Evolutionary conservation across 2,329 filamentous ascomycete species (phyloP), one percentile per base, ranked within the genome.

Genomic region (Xylaria multiplex): DNA sequence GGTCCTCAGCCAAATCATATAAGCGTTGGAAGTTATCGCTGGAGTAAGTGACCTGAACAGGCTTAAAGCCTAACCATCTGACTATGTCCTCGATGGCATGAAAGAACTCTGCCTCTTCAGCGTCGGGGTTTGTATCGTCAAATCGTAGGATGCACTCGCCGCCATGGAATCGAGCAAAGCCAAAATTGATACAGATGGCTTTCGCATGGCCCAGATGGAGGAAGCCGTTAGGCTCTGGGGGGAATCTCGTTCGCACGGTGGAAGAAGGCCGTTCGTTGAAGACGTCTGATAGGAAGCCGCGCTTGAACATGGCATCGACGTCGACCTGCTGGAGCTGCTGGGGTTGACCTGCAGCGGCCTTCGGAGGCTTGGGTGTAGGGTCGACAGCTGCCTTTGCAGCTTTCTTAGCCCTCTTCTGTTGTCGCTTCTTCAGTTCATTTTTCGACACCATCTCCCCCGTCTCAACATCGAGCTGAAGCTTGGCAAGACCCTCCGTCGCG

Each of bases 171-270:
- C 87, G 88, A 14, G 96, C 95, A 77, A 97, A 98, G 6, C 95
- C 95, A 80, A 98, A 98, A 81, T 98, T 97, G 79, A 98, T 89
- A 0, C 93, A 91, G 78, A 98, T 97, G 24, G 96, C 95, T 82
- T 98, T 98, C 70, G 91, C 92, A 77, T 98, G 96, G 22, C 95
- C 95, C 72, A 98, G 91, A 77, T 97, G 94, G 9, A 97, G 86
- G 77, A 91, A 97, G 61, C 95, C 96, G 78, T 98, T 98, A 54
- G 96, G 96, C 80, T 95, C 92, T 22, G 92, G 92, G 2, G 92
- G 92, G 76, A 95, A 94, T 71, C 91, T 88, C 3, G 91, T 93
- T 55, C 90, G 79, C 22, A 90, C 88, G 14, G 9, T 40, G 9
- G 37, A 40, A 13, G 2, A 5, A 40, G 37, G 9, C 14, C 9